Conservation (phyloP, 176 grass and related monocot species). For the Zea luxurians region DNA sequence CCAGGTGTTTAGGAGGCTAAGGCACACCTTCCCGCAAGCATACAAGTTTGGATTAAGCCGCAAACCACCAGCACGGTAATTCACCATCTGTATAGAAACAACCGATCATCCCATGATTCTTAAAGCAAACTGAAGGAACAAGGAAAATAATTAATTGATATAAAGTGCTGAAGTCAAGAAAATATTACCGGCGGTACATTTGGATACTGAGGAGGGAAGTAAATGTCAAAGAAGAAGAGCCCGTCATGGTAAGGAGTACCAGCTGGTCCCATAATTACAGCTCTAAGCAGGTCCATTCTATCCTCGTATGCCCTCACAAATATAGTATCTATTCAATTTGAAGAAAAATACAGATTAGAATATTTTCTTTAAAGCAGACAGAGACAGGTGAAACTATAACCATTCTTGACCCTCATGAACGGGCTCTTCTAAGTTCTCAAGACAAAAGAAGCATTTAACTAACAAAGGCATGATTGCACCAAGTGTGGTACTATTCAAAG, state of each 20-base stretch:
- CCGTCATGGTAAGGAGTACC: conserved; percentile 92
- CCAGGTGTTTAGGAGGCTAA: conserved; percentile 98
- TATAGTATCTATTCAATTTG: conserved; percentile 67
- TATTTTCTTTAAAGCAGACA: not conserved
- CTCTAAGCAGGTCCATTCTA: conserved; percentile 91
- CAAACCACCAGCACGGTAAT: conserved; percentile 84
- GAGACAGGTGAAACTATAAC: conserved; percentile 27
- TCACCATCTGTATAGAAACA: conserved; percentile 57
- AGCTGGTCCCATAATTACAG: conserved; percentile 76
- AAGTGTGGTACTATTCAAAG: not conserved
- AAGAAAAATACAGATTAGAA: conserved; percentile 36
- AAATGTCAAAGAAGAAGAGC: conserved; percentile 93
- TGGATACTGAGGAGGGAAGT: conserved; percentile 83
- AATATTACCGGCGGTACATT: conserved; percentile 64
- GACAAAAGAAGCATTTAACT: not conserved
- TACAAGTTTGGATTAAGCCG: conserved; percentile 95
- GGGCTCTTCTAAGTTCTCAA: not conserved
- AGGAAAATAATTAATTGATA: conserved; percentile 17
- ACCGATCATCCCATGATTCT: not conserved
- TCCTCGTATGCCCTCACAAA: conserved; percentile 82
- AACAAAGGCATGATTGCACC: not conserved
- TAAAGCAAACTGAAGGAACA: conserved; percentile 6
- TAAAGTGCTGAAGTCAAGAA: conserved; percentile 17
- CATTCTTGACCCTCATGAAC: conserved; percentile 2
- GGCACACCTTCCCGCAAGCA: conserved; percentile 80